Conservation (phyloP, 2,329 filamentous ascomycete genomes). For the Periconia macrospinosa region DNA sequence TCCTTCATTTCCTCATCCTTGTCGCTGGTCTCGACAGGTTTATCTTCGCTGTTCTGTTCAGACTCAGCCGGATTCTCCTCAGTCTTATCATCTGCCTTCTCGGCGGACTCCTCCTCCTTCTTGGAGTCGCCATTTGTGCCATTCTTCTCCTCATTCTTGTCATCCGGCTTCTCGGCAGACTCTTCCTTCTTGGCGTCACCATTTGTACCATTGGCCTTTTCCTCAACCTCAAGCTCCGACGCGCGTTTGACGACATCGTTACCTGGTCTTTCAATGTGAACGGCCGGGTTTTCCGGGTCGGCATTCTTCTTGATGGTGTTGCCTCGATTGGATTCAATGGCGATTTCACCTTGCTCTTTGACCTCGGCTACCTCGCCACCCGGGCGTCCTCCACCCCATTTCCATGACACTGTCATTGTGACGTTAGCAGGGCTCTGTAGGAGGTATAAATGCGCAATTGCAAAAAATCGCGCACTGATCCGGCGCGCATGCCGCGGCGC, state of each 20-base stretch:
- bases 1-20: slow-evolving; percentile 43
- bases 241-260: slow-evolving; percentile 68
- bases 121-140: not conserved
- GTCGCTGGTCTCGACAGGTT: slow-evolving; percentile 33
- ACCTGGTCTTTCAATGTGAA: slow-evolving; percentile 60
- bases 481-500: slow-evolving; percentile 3
- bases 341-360: slow-evolving; percentile 61
- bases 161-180: slow-evolving; percentile 26
- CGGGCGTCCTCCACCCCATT: slow-evolving; percentile 60
- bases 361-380: slow-evolving; percentile 61
- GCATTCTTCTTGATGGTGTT: slow-evolving; percentile 68
- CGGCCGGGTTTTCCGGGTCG: slow-evolving; percentile 62
- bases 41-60: slow-evolving; percentile 17
- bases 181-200: slow-evolving; percentile 34
- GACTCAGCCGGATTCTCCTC: slow-evolving; percentile 20
- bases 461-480: slow-evolving; percentile 6
- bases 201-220: slow-evolving; percentile 42
- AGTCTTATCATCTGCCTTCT: slow-evolving; percentile 18
- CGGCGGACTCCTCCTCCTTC: not conserved
- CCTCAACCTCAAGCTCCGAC: slow-evolving; percentile 61
- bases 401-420: slow-evolving; percentile 61
- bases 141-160: slow-evolving; percentile 34
- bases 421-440: not conserved
- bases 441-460: not conserved
- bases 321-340: slow-evolving; percentile 63